These are phyloP conservation scores for Eucalyptus brandiana DNA, from an alignment of 345 rosid species.

Conservation along the genomic window DNA sequence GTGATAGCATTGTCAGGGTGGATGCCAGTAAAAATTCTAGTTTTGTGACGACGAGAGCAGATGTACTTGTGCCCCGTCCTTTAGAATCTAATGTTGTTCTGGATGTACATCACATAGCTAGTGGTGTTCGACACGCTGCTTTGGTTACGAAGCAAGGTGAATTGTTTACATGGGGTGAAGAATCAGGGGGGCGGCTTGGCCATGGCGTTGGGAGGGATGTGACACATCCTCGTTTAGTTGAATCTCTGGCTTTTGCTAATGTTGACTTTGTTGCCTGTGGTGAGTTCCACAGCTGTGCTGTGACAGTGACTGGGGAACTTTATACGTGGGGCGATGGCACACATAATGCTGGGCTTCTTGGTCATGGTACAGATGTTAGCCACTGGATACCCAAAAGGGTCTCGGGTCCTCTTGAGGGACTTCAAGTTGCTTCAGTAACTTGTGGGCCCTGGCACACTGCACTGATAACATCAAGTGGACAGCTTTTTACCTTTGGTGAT, in stretches of 20 bases:
- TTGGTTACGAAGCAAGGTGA: conserved; percentile 90
- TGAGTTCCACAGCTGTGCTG: conserved; percentile 93
- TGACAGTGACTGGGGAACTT: conserved; percentile 83
- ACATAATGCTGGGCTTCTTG: conserved; percentile 88
- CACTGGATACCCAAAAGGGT: conserved; percentile 99
- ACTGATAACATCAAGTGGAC: conserved; percentile 71
- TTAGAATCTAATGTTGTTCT: conserved; percentile 77
- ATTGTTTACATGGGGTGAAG: conserved; percentile 95
- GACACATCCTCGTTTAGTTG: conserved; percentile 66
- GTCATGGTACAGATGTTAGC: conserved; percentile 79
- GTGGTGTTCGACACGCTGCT: conserved; percentile 91
- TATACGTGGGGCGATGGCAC: conserved; percentile 98
- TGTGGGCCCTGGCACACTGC: conserved; percentile 99
- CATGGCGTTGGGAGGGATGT: conserved; percentile 79
- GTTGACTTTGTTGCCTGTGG: conserved; percentile 91
- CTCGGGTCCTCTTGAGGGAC: conserved; percentile 89
- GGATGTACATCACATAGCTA: conserved; percentile 85
- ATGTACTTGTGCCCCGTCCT: conserved; percentile 68
- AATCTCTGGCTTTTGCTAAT: conserved; percentile 49
- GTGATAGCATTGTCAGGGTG: conserved; percentile 47
- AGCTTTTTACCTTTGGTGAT: conserved; percentile 93
- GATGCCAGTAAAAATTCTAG: conserved; percentile 47
- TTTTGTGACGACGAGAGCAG: conserved; percentile 47
- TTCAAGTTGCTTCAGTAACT: conserved; percentile 70
- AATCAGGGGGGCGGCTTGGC: conserved; percentile 93